Base-by-base conservation (phyloP, 345 rosid species). In the Pistacia atlantica region DNA sequence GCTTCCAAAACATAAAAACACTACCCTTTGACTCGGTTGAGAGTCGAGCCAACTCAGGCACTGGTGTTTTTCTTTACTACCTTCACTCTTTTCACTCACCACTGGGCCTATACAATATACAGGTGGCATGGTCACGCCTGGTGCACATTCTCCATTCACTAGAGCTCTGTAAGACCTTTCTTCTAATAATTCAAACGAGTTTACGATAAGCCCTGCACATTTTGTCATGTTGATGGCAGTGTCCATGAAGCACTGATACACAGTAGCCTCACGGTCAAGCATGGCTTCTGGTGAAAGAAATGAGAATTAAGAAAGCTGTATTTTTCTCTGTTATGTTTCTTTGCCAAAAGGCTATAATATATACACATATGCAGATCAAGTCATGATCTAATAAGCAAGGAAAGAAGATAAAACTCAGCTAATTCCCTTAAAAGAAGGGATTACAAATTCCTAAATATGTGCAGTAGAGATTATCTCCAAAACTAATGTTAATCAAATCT, bases 1-100 rank as follows among this genome's bases (percentile, higher is more conserved):
- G 72, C 89, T 84, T 4, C 89, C 89, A 31, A 86, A 86, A 69
- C 84, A 61, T 2, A 84, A 74, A 59, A 82, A 80, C 3, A 86
- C 48, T 12, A 84, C 87, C 69, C 85, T 84, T 54, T 69, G 61
- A 54, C 65, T 57, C 13, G 86, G 82, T 51, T 81, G 84, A 7
- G 80, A 67, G 57, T 81, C 77, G 0, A 87, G 84, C 90, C 87
- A 84, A n/a, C 55, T 58, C 64, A 87, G 13, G 63, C 82, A 82
- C 46, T 80, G 80, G 4, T 70, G 63, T 16, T 67, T 65, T 1
- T 33, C 51, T 28, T 33, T 31, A 1, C 35, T 2, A 9, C 1
- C 45, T 2, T 42, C 54, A 49, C 16, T 61, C 11, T 57, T 64
- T 0, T 31, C 6, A 1, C 17, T 49, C 4, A 81, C 35, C 60